Percentiles rank a stretch among this genome's conserved stretches.
phyloP scores from a whole-genome alignment of 306 rosid species.

The Dalbergia oliveri region DNA sequence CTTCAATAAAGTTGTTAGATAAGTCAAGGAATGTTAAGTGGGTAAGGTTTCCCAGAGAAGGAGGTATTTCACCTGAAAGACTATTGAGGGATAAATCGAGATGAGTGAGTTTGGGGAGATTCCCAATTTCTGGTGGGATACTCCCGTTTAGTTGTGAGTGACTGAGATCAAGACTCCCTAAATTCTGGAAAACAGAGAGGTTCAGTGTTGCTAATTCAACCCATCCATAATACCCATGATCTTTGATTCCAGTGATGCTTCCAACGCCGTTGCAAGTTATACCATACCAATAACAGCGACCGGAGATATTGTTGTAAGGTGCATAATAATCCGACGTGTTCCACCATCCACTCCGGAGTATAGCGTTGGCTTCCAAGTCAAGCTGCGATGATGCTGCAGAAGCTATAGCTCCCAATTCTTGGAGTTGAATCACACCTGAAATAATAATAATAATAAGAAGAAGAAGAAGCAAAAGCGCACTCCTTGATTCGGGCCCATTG shows the following conservation, averaged over 20 bases:
- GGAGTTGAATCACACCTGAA: neutral
- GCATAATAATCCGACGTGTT: neutral
- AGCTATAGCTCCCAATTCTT: neutral
- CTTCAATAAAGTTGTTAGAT: neutral
- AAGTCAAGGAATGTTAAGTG: neutral
- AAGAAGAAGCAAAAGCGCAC: neutral
- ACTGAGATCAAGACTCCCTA: neutral
- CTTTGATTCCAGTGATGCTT: neutral
- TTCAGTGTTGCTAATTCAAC: neutral
- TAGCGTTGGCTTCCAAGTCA: conserved; percentile 15
- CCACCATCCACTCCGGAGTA: conserved; percentile 26
- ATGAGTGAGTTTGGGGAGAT: neutral
- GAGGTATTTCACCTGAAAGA: neutral
- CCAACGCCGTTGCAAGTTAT: neutral
- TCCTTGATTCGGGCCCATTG: no score
- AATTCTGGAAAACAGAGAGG: neutral
- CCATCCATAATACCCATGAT: fast-evolving
- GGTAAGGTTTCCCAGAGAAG: no score
- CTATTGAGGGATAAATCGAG: neutral
- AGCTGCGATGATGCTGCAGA: neutral
- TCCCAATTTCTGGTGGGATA: conserved; percentile 1
- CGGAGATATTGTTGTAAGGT: neutral
- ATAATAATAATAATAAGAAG: neutral
- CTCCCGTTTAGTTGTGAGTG: neutral
- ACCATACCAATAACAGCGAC: neutral